Evolutionary conservation across 305 asterid genomes (phyloP).

Genomic region (Solanum aculeatissimum): DNA sequence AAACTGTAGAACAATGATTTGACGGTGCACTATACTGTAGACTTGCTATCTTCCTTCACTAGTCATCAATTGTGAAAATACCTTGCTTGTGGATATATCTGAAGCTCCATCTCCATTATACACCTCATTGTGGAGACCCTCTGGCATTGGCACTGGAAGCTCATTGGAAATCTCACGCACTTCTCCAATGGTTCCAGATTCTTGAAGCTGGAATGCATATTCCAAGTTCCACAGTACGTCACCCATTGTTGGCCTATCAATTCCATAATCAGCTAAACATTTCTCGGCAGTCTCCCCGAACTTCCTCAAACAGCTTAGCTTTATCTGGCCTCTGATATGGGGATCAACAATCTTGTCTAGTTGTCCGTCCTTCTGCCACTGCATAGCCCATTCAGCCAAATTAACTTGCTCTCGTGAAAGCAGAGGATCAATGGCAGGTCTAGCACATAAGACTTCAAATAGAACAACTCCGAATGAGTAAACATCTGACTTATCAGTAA

Average conservation of each 20-base stretch:
- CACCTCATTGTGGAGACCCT: slow-evolving; percentile 5
- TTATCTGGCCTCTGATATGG: slow-evolving; percentile 35
- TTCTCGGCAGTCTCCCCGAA: slow-evolving; percentile 74
- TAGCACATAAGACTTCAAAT: slow-evolving; percentile 72
- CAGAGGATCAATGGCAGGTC: slow-evolving; percentile 66
- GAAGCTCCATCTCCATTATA: slow-evolving; percentile 12
- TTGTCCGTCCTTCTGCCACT: slow-evolving; percentile 53
- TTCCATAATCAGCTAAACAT: slow-evolving; percentile 71
- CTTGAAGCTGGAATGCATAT: slow-evolving; percentile 62
- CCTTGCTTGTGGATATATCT: slow-evolving; percentile 24
- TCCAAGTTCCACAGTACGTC: slow-evolving; percentile 93
- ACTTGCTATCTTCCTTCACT: slow-evolving; percentile 21
- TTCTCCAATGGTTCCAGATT: slow-evolving; percentile 19
- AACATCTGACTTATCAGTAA: slow-evolving; percentile 83
- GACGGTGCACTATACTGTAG: neutral
- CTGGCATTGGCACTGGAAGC: slow-evolving; percentile 2
- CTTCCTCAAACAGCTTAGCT: slow-evolving; percentile 34
- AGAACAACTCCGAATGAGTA: slow-evolving; percentile 84
- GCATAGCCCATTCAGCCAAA: slow-evolving; percentile 79
- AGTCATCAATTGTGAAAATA: slow-evolving; percentile 29
- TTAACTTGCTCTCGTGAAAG: slow-evolving; percentile 49
- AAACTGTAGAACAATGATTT: neutral
- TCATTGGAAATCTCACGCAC: slow-evolving; percentile 10
- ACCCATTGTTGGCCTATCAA: slow-evolving; percentile 84
- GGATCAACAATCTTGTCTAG: slow-evolving; percentile 56